Base-by-base conservation (phyloP, 2,329 filamentous ascomycete genomes). In the Nigrospora sphaerica region DNA sequence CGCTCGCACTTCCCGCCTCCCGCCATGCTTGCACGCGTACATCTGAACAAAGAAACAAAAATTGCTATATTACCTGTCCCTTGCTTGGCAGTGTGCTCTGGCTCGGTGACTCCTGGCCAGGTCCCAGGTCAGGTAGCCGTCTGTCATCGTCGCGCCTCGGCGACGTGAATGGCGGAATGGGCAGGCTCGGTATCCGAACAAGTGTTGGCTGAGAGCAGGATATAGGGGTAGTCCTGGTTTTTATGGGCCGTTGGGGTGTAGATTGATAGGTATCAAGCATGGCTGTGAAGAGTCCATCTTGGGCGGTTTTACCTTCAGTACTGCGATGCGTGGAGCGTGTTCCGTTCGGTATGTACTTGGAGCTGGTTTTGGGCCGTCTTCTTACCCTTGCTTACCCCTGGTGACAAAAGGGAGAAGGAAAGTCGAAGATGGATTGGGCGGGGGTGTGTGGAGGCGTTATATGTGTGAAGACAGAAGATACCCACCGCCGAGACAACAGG, bases 401-500 rank as follows among this genome's bases (percentile, higher is more conserved):
- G 49, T 59, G 61, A 57, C 57, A 54, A 60, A 61, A 59, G 61
- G 59, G 42, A 62, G 58, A 56, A 61, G 60, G 56, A 52, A 59
- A 59, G 57, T 60, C 49, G 54, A 49, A 61, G 59, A 64, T 51
- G 58, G 56, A 49, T 48, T 39, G 57, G 44, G 61, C 55, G 59
- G 40, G 23, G 17, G 42, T 33, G 42, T 33, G 56, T 46, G 54
- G 46, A 50, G 57, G 56, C 49, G 56, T n/a, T n/a, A 49, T 53
- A 58, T n/a, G 52, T 57, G 50, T 52, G 53, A 58, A 61, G 56
- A 59, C 59, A 60, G 59, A 64, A 65, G 62, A 73, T 71, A 74
- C 73, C 72, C 71, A 75, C 72, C 69, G 42, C 35, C 45, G 39
- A 42, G 45, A 61, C 63, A 66, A 66, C 62, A 32, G 18, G 40